Percentiles rank a stretch among this genome's conserved stretches.
phyloP scores from a whole-genome alignment of 768 basidiomycete genomes.

The Termitomyces titanicus region DNA sequence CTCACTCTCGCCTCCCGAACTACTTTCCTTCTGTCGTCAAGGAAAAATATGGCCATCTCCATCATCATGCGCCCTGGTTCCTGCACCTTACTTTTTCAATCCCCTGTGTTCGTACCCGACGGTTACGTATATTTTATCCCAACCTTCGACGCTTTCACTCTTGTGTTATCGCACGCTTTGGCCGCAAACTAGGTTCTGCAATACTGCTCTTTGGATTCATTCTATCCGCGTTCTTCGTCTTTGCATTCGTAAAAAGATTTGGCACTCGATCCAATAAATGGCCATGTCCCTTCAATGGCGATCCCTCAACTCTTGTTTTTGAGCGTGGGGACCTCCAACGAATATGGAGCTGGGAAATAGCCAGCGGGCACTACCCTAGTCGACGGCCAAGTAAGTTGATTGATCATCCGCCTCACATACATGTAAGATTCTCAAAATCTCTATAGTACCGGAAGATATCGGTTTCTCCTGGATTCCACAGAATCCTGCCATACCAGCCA shows the following conservation, averaged over 20 bases:
- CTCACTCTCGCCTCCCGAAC: conserved; percentile 22
- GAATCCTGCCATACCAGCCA: conserved; percentile 75
- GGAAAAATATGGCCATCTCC: conserved; percentile 59
- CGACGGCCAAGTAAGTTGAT: conserved; percentile 60
- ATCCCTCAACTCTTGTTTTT: conserved; percentile 72
- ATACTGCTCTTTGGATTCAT: conserved; percentile 40
- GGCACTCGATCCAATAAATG: conserved; percentile 59
- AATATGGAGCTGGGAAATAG: conserved; percentile 96
- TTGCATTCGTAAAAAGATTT: conserved; percentile 60
- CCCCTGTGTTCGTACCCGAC: conserved; percentile 53
- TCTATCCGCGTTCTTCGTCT: conserved; percentile 45
- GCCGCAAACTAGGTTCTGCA: conserved; percentile 52
- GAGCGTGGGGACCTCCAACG: conserved; percentile 75
- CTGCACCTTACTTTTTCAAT: conserved; percentile 56
- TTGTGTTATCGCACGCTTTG: conserved; percentile 51
- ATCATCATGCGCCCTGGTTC: conserved; percentile 47
- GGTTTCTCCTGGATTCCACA: conserved; percentile 49
- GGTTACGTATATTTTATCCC: conserved; percentile 54
- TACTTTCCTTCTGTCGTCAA: conserved; percentile 46
- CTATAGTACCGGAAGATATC: conserved; percentile 67
- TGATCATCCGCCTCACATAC: neutral
- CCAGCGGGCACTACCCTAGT: conserved; percentile 93
- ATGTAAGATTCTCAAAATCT: conserved; percentile 5
- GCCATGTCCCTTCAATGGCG: conserved; percentile 52
- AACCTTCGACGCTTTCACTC: conserved; percentile 62